phyloP scores from a whole-genome alignment of 148 eudicot species.

The Heliosperma pusillum region DNA sequence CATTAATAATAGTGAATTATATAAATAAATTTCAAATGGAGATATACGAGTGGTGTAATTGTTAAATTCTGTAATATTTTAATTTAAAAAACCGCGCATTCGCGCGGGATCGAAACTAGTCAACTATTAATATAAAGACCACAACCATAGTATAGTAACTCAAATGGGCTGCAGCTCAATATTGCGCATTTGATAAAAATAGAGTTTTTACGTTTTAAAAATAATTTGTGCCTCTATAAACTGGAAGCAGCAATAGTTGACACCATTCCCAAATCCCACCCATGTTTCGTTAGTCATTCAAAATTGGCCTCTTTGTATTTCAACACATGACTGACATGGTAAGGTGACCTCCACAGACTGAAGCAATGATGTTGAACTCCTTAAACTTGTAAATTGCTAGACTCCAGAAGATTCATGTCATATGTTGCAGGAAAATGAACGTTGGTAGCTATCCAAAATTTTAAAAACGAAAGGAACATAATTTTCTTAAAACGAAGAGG shows the following conservation, averaged over 20 bases:
- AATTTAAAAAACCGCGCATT: too few species aligned
- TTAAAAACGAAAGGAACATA: neutral
- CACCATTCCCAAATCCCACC: neutral
- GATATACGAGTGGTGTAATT: too few species aligned
- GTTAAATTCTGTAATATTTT: too few species aligned
- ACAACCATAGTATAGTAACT: neutral
- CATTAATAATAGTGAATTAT: too few species aligned
- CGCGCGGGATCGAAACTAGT: too few species aligned
- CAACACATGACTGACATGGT: neutral
- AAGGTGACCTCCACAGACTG: neutral
- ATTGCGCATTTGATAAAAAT: neutral
- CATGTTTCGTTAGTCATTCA: neutral
- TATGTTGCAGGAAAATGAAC: neutral
- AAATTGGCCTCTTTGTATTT: neutral
- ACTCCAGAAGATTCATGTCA: neutral
- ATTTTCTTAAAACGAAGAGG: neutral
- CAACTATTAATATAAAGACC: too few species aligned
- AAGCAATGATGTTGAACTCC: neutral
- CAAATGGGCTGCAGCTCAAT: too few species aligned
- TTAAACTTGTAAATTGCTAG: neutral
- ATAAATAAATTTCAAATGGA: too few species aligned
- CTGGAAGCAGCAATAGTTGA: too few species aligned
- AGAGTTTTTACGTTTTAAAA: too few species aligned
- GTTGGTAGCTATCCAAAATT: neutral
- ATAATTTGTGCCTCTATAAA: too few species aligned